These are phyloP conservation scores for Glycine tomentella DNA, from an alignment of 306 rosid genomes.

Conservation along the genomic window DNA sequence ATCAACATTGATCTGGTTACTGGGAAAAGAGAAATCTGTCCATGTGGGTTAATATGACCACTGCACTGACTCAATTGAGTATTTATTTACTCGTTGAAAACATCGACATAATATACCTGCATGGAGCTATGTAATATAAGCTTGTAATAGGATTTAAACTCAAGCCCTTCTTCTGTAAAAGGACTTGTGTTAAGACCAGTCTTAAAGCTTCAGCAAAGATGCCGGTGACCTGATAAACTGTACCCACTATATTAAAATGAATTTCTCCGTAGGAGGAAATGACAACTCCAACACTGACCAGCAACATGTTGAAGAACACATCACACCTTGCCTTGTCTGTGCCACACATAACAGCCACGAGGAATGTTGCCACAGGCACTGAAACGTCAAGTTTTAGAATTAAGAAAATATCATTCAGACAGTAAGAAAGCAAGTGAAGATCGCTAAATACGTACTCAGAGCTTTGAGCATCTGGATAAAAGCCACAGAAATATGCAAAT, in stretches of 20 bases:
- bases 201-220: slow-evolving; percentile 97
- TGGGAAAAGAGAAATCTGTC: background rate
- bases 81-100: background rate
- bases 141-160: slow-evolving; percentile 90
- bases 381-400: slow-evolving; percentile 52
- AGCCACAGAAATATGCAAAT: slow-evolving; percentile 96
- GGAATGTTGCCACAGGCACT: slow-evolving; percentile 99
- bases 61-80: background rate
- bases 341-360: slow-evolving; percentile 87
- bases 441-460: slow-evolving; percentile 64
- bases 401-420: slow-evolving; percentile 13
- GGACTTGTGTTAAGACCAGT: slow-evolving; percentile 96
- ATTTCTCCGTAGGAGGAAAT: slow-evolving; percentile 96
- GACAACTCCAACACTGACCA: slow-evolving; percentile 97
- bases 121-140: slow-evolving; percentile 96
- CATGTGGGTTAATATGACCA: background rate
- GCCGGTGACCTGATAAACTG: slow-evolving; percentile 92
- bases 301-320: slow-evolving; percentile 91
- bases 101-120: slow-evolving; percentile 64
- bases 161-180: slow-evolving; percentile 94
- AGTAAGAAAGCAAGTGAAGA: slow-evolving; percentile 31
- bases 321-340: slow-evolving; percentile 94
- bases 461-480: slow-evolving; percentile 99
- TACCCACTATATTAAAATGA: slow-evolving; percentile 89
- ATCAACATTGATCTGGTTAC: background rate